These are phyloP conservation scores for Chrysoporthe puriensis DNA, from an alignment of 2,329 filamentous ascomycete genomes.

Conservation along the genomic window DNA sequence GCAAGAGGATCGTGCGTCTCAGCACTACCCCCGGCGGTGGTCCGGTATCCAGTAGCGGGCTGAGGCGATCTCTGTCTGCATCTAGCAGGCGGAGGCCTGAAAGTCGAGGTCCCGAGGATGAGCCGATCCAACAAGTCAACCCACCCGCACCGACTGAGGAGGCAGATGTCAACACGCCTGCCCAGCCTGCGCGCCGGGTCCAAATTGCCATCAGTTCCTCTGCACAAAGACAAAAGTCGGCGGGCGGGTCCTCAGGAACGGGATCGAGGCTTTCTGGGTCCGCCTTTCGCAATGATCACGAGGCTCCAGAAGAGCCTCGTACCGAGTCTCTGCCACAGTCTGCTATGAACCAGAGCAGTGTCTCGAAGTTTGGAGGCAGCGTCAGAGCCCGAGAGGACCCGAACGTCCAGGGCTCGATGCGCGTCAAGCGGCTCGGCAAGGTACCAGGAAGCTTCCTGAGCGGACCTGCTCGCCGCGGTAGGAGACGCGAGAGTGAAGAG, in stretches of 20 bases:
- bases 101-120: constrained; percentile 37
- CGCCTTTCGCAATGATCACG: constrained; percentile 49
- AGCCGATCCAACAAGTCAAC: constrained; percentile 34
- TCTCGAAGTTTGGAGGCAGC: constrained; percentile 56
- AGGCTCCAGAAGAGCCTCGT: constrained; percentile 52
- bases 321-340: constrained; percentile 53
- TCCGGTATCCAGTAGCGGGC: constrained; percentile 42
- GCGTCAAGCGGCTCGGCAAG: constrained; percentile 77
- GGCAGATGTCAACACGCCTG: constrained; percentile 56
- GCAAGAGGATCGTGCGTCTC: constrained; percentile 62
- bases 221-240: constrained; percentile 42
- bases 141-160: constrained; percentile 32
- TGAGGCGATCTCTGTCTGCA: constrained; percentile 55
- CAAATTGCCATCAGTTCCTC: constrained; percentile 59
- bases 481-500: constrained; percentile 69
- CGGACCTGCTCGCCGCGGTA: constrained; percentile 76
- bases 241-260: constrained; percentile 40
- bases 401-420: constrained; percentile 72
- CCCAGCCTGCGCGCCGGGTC: constrained; percentile 56
- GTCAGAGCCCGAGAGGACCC: constrained; percentile 62
- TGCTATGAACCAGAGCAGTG: constrained; percentile 54
- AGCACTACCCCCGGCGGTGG: constrained; percentile 50
- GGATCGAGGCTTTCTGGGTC: constrained; percentile 38
- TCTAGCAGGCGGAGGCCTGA: constrained; percentile 34
- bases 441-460: constrained; percentile 77